A percentile compares a stretch with the other conserved stretches of the same genome.
phyloP scores from a whole-genome alignment of 225 moss, liverwort and hornwort genomes.

The Neckera pumila region DNA sequence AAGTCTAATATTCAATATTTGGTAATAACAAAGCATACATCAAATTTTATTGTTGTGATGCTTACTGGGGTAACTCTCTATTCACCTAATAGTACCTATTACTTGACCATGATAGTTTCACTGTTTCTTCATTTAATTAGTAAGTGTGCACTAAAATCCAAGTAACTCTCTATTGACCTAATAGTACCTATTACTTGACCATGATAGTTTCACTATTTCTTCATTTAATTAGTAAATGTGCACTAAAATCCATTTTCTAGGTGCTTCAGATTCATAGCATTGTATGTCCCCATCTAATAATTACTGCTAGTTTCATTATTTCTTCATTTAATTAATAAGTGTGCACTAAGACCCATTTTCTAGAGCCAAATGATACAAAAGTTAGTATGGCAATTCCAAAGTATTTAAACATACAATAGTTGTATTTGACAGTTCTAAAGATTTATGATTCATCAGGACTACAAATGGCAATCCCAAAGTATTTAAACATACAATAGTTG shows the following conservation, averaged over 20 bases:
- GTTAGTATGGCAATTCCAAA: background rate
- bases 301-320: background rate
- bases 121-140: too few species aligned
- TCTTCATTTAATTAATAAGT: background rate
- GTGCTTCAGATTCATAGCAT: background rate
- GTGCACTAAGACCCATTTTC: background rate
- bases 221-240: too few species aligned
- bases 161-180: too few species aligned
- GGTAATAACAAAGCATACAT: background rate
- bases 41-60: background rate
- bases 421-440: too few species aligned
- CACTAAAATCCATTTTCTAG: too few species aligned
- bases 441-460: too few species aligned
- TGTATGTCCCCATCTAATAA: background rate
- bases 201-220: too few species aligned
- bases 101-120: too few species aligned
- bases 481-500: too few species aligned
- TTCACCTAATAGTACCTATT: background rate
- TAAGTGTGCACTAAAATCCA: too few species aligned
- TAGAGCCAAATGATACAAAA: background rate
- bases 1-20: background rate
- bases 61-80: background rate
- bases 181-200: too few species aligned
- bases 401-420: too few species aligned
- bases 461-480: background rate